Evolutionary conservation across 192 early-diverging fungal species (phyloP), one percentile per base, ranked within the genome.

Genomic region (Lobulomyces angularis): DNA sequence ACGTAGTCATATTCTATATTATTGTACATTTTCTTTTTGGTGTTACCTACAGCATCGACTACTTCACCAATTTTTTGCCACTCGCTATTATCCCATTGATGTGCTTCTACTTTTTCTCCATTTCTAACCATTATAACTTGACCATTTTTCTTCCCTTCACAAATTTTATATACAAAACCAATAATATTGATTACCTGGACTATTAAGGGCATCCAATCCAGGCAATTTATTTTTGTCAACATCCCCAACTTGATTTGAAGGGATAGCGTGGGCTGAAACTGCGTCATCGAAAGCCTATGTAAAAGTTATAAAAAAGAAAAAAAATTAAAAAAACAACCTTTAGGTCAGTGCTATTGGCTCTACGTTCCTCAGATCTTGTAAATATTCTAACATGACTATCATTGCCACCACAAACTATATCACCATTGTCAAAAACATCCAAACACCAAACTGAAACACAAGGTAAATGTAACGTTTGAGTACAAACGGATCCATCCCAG

Each of bases 1-100:
- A 98, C 84, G 56, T 85, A 91, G 61, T 98, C 95, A 55, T 98
- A 98, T 47, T 96, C 90, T 31, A 69, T 65, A 22, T 92, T 90
- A 3, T 77, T 65, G 53, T 79, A 86, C 20, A 81, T 47, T 50
- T 88, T 80, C 54, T 91, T 96, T 18, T 77, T 56, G 5, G 67
- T 51, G 6, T 64, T 63, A 2, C 82, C 86, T 27, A 80, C 77
- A 2, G 86, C 80, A 60, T 96, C 91, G 0, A 94, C 89, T 0
- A 99, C 89, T 22, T 88, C 79, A 7, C 96, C 96, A 24, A 97
- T 69, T 46, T 93, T 91, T 22, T 50, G 28, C 96, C 96, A 99
- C 19, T 53, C 41, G 7, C 57, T 56, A 8, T 54, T 49, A 7
- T 56, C 50, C 18, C 46, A 51, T 32, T 91, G 85, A 52, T 97